phyloP scores from a whole-genome alignment of 192 early-diverging fungal genomes.

The Coemansia sp. region DNA sequence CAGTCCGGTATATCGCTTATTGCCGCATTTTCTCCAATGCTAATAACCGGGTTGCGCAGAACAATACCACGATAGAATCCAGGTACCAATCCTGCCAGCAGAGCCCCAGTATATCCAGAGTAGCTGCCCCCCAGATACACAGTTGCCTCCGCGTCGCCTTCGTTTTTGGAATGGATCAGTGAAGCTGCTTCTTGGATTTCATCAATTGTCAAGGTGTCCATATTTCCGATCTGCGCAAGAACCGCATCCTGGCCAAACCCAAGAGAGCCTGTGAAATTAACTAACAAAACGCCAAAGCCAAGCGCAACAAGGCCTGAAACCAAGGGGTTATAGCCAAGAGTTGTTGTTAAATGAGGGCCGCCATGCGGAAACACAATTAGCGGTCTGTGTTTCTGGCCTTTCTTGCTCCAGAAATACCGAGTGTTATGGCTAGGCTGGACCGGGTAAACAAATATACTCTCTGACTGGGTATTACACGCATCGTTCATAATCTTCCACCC shows the following conservation, averaged over 20 bases:
- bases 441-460: constrained; percentile 44
- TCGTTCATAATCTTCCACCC: constrained; percentile 20
- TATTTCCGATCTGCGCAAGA: constrained; percentile 61
- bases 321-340: constrained; percentile 56
- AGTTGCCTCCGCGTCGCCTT: constrained; percentile 56
- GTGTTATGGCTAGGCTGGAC: constrained; percentile 12
- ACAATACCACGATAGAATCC: constrained; percentile 66
- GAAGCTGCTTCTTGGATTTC: constrained; percentile 59
- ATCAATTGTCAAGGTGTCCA: constrained; percentile 68
- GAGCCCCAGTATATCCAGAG: constrained; percentile 66
- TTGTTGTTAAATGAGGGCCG: constrained; percentile 66
- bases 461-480: constrained; percentile 2
- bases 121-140: constrained; percentile 74
- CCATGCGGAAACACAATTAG: constrained; percentile 79
- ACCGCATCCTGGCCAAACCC: constrained; percentile 77
- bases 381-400: constrained; percentile 33
- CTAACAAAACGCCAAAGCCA: constrained; percentile 65
- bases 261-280: constrained; percentile 79
- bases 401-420: constrained; percentile 33
- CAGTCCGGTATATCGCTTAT: constrained; percentile 75
- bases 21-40: constrained; percentile 60
- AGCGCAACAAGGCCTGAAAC: constrained; percentile 56
- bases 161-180: constrained; percentile 32
- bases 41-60: constrained; percentile 75
- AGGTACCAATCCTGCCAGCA: constrained; percentile 57